Base-by-base conservation (phyloP, 192 early-diverging fungal species). In the Allomyces macrogynus region DNA sequence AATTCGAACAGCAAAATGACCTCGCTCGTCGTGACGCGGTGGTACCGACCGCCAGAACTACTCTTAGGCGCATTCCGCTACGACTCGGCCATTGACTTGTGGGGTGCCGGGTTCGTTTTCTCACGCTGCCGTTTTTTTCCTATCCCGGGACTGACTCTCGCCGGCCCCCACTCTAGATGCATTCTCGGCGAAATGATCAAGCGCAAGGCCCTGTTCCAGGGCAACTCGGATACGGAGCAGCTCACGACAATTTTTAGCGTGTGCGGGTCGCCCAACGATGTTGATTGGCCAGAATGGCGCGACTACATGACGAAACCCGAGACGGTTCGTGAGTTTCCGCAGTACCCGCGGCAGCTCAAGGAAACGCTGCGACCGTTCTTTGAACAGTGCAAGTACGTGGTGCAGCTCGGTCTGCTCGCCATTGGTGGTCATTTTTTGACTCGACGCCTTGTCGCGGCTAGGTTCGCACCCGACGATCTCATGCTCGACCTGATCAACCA, bases 11-110 rank as follows among this genome's bases (percentile, higher is more conserved):
- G 80, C 63, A 75, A 81, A 66, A 83, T 89, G 67, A 97, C 94
- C 7, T 87, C 87, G 57, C 86, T 88, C 69, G 95, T 98, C 1
- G 90, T 98, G 0, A 90, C 88, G 23, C 74, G 95, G 43, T 99
- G 96, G 96, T 99, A 96, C 74, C 87, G 96, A 8, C 92, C 96
- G 54, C 96, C 96, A 8, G 96, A 99, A 77, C 76, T 99, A 60
- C 78, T 97, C 23, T 68, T 99, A 25, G 92, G 88, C 44, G 88
- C 85, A 66, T 79, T 81, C 64, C 76, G 76, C 57, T 99, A 99
- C 71, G 83, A 74, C 12, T 80, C 83, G 3, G 86, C 90, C 11
- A 88, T 99, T 57, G 96, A 97, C 76, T 92, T 99, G 83, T 99
- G 96, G 96, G 95, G 92, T 42, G 80, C 93, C 65, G 94, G 94